phyloP scores from a whole-genome alignment of 176 grass and related monocot species.

The Musa troglodytarum region DNA sequence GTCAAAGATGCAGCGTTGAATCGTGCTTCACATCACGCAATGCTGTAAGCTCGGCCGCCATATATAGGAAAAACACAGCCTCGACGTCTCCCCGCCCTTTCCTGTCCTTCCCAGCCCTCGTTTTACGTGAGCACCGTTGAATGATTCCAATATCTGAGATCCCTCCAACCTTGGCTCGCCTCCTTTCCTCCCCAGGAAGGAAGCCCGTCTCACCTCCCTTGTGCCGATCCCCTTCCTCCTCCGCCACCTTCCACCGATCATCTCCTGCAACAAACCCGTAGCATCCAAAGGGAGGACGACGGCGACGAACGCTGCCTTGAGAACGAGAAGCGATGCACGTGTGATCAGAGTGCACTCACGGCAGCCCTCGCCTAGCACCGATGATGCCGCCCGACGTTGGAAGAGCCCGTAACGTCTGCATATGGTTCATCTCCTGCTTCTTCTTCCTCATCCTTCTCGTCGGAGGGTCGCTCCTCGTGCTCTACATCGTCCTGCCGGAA shows the following conservation, averaged over 20 bases:
- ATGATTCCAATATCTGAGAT: neutral
- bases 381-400: neutral
- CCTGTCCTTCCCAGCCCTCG: neutral
- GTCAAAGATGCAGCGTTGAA: too few species aligned
- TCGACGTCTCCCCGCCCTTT: neutral
- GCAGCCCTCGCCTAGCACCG: too few species aligned
- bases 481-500: constrained; percentile 42
- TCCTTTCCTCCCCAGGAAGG: neutral
- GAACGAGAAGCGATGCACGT: too few species aligned
- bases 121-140: neutral
- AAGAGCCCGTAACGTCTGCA: constrained; percentile 6
- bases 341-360: too few species aligned
- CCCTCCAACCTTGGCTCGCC: neutral
- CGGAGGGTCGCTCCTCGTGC: constrained; percentile 38
- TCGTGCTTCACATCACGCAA: too few species aligned
- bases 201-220: neutral
- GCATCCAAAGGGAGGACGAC: too few species aligned
- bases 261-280: too few species aligned
- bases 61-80: too few species aligned
- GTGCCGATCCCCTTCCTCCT: too few species aligned
- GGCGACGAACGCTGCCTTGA: too few species aligned
- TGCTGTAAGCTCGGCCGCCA: too few species aligned
- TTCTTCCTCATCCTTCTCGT: constrained; percentile 38
- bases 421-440: constrained; percentile 36
- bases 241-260: too few species aligned